Conservation (phyloP, 2,329 filamentous ascomycete genomes). For the Phoma herbarum region DNA sequence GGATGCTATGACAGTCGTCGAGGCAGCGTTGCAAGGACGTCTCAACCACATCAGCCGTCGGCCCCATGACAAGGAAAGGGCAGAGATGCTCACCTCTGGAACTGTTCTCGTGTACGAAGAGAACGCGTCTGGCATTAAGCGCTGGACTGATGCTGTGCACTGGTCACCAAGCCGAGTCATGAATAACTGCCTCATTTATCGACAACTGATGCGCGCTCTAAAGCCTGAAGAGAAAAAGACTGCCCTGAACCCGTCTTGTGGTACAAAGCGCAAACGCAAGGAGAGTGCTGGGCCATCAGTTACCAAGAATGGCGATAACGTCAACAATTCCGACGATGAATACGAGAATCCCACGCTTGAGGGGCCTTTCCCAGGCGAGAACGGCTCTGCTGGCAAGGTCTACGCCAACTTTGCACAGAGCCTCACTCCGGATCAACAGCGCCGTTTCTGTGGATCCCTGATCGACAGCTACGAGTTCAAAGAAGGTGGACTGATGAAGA, state of each 20-base stretch:
- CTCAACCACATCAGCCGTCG: slow-evolving; percentile 81
- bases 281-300: slow-evolving; percentile 39
- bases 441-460: slow-evolving; percentile 78
- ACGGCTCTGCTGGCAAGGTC: slow-evolving; percentile 42
- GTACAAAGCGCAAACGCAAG: slow-evolving; percentile 50
- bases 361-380: slow-evolving; percentile 30
- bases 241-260: slow-evolving; percentile 48
- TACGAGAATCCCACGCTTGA: slow-evolving; percentile 44
- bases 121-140: slow-evolving; percentile 87
- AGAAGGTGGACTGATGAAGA: slow-evolving; percentile 82
- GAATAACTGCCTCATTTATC: slow-evolving; percentile 85
- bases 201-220: slow-evolving; percentile 66
- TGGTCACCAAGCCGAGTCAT: slow-evolving; percentile 91
- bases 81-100: slow-evolving; percentile 80
- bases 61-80: slow-evolving; percentile 85
- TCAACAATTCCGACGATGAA: slow-evolving; percentile 45
- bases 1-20: slow-evolving; percentile 82
- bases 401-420: slow-evolving; percentile 52
- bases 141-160: slow-evolving; percentile 90
- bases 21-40: slow-evolving; percentile 75
- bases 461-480: slow-evolving; percentile 94
- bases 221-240: slow-evolving; percentile 51
- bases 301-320: slow-evolving; percentile 42
- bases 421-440: slow-evolving; percentile 59
- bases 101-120: slow-evolving; percentile 93